Percentiles rank a stretch among this genome's conserved stretches.
Evolutionary conservation across 2,329 filamentous ascomycete species (phyloP).

Genomic region (Calonectria fujianensis): DNA sequence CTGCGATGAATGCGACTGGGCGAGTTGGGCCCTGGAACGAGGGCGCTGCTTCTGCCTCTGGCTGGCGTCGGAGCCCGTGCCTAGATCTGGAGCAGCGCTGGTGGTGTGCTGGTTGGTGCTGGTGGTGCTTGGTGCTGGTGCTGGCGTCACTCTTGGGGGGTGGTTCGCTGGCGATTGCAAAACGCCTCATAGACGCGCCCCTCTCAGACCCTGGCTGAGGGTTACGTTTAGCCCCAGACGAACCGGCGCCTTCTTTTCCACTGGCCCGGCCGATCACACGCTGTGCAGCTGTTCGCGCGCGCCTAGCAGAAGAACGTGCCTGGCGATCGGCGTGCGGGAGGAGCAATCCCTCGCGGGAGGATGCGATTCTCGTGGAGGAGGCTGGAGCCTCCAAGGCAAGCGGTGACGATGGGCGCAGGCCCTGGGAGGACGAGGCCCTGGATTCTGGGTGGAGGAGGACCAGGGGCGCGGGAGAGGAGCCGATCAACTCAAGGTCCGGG

Average conservation of each 20-base stretch:
- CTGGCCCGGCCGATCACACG: slow-evolving; percentile 4
- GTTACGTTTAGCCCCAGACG: slow-evolving; percentile 21
- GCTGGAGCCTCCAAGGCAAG: not conserved
- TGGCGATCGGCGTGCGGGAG: slow-evolving; percentile 13
- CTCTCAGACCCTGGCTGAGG: slow-evolving; percentile 1
- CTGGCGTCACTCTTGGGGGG: slow-evolving; percentile 26
- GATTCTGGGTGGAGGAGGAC: not conserved
- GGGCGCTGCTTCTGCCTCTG: slow-evolving; percentile 19
- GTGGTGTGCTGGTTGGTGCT: not conserved
- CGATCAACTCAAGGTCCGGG: slow-evolving; percentile 45
- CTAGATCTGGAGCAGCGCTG: slow-evolving; percentile 29
- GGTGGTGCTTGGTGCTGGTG: not conserved
- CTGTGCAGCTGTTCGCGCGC: slow-evolving; percentile 6
- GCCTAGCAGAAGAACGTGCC: not conserved
- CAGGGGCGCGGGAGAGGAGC: slow-evolving; percentile 37
- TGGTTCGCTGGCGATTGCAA: slow-evolving; percentile 16
- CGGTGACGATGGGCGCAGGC: slow-evolving; percentile 15
- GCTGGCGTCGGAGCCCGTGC: slow-evolving; percentile 22
- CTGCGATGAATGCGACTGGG: slow-evolving; percentile 22
- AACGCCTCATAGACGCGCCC: slow-evolving; percentile 23
- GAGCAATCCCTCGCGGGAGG: not conserved
- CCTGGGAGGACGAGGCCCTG: not conserved
- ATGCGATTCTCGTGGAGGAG: not conserved
- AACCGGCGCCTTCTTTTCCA: slow-evolving; percentile 9
- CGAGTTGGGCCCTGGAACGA: not conserved